Evolutionary conservation across 257 asterid genomes (phyloP).

Genomic region (Paulownia fortunei): DNA sequence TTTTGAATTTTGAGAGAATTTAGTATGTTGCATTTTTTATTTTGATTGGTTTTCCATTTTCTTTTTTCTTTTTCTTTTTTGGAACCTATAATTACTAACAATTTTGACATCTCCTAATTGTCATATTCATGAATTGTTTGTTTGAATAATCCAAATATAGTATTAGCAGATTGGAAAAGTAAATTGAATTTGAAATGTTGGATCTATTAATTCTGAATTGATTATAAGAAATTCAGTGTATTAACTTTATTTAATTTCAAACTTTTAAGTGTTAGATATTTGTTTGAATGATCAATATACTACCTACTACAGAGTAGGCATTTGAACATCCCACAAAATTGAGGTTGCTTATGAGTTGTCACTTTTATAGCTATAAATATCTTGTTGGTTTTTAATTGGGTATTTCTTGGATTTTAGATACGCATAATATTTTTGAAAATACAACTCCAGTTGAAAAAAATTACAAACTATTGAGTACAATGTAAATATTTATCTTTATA

Average conservation of each 20-base stretch:
- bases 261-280: background rate
- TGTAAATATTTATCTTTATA: too few species aligned
- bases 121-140: background rate
- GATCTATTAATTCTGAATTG: background rate
- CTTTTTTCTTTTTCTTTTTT: background rate
- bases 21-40: background rate
- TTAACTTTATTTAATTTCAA: background rate
- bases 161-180: background rate
- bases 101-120: background rate
- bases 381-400: background rate
- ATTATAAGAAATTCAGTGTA: background rate
- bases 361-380: background rate
- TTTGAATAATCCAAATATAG: background rate
- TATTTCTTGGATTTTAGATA: background rate
- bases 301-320: too few species aligned
- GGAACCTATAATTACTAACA: background rate
- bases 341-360: too few species aligned
- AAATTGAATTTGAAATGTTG: background rate
- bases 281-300: too few species aligned
- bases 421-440: background rate
- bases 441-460: background rate
- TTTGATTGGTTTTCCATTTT: background rate
- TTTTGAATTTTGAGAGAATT: background rate
- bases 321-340: too few species aligned
- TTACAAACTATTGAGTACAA: background rate